These are phyloP conservation scores for Pogostemon cablin DNA, from an alignment of 257 asterid species.

Conservation along the genomic window DNA sequence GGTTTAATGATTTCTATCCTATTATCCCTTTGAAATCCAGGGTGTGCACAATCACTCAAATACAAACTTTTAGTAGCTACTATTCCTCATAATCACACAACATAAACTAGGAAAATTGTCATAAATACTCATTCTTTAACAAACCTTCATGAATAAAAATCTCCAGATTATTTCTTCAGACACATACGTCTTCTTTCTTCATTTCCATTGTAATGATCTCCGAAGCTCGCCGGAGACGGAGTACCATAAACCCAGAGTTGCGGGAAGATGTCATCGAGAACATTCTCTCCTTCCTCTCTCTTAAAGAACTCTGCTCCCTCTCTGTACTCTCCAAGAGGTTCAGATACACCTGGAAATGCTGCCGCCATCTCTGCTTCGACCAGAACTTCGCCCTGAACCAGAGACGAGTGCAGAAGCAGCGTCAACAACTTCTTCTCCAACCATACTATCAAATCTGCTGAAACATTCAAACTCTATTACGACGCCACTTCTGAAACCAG, in stretches of 20 bases:
- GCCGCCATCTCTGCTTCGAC: constrained; percentile 37
- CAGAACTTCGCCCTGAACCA: not conserved
- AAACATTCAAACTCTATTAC: constrained; percentile 1
- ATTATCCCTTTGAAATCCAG: not conserved
- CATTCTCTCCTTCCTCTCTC: constrained; percentile 28
- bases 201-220: constrained; percentile 16
- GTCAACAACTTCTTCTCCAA: not conserved
- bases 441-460: not conserved
- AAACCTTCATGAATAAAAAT: not conserved
- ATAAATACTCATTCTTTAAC: constrained; percentile 16
- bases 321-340: constrained; percentile 27
- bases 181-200: not conserved
- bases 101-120: constrained; percentile 2
- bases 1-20: not conserved
- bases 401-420: not conserved
- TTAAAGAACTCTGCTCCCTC: constrained; percentile 18
- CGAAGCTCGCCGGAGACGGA: too few relatives aligned
- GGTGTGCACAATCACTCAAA: not conserved
- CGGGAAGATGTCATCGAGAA: constrained; percentile 38
- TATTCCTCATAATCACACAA: not conserved
- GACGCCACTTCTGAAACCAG: constrained; percentile 8
- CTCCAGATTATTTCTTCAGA: not conserved
- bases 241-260: not conserved
- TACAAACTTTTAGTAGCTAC: not conserved
- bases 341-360: constrained; percentile 28